These are phyloP conservation scores for Phyllosticta citriasiana DNA, from an alignment of 2,329 filamentous ascomycete species.

Conservation along the genomic window DNA sequence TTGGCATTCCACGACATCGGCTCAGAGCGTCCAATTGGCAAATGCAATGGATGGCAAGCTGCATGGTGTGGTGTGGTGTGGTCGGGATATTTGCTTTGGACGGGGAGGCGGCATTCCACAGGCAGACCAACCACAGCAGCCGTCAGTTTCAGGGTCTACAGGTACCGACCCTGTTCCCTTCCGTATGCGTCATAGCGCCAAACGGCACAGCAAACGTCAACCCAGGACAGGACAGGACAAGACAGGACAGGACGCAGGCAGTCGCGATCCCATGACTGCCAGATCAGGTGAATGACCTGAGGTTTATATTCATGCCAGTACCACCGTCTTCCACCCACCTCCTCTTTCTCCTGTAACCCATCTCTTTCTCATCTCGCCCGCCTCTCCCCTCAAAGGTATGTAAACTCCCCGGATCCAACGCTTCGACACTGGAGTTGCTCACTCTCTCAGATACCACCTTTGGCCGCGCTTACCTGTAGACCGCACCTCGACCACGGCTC, in stretches of 20 bases:
- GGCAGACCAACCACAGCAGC: neutral
- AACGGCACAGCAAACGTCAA: neutral
- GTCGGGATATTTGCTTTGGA: neutral
- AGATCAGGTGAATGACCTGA: too few species aligned
- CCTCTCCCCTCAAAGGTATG: neutral
- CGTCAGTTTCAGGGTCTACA: too few species aligned
- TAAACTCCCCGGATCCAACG: neutral
- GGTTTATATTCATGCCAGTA: neutral
- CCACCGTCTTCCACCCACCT: neutral
- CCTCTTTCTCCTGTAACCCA: neutral
- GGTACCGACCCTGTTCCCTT: neutral
- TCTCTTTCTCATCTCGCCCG: neutral
- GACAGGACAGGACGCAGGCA: too few species aligned
- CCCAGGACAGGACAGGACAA: too few species aligned
- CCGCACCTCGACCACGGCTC: neutral
- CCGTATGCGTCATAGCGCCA: neutral
- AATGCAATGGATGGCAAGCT: neutral
- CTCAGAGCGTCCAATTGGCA: neutral
- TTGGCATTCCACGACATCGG: neutral
- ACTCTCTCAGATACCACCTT: too few species aligned
- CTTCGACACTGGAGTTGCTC: too few species aligned
- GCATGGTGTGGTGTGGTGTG: neutral
- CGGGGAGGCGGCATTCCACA: neutral
- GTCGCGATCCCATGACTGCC: too few species aligned
- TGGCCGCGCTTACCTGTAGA: neutral